A percentile compares a stretch with the other conserved stretches of the same genome.
Evolutionary conservation across 495 filamentous ascomycete species (phyloP).

Genomic region (Cercophora sp.): DNA sequence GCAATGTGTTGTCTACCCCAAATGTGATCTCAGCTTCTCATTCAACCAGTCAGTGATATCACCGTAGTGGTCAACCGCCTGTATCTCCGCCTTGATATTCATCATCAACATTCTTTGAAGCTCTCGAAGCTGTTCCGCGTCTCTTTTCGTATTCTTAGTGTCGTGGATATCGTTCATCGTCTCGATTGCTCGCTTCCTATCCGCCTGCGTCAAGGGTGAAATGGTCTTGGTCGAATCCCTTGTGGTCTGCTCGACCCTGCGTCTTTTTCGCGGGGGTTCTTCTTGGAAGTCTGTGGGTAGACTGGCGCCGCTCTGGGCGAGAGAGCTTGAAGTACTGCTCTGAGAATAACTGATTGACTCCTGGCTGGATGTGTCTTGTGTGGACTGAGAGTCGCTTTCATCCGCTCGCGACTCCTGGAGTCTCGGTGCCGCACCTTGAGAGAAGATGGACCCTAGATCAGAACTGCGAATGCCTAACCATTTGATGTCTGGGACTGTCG

Average conservation of each 20-base stretch:
- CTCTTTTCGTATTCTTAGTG: slow-evolving; percentile 5
- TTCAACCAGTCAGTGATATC: slow-evolving; percentile 66
- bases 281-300: slow-evolving; percentile 4
- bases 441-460: slow-evolving; percentile 37
- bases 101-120: slow-evolving; percentile 85
- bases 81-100: slow-evolving; percentile 85
- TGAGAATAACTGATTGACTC: slow-evolving; percentile 8
- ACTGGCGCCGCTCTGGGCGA: not conserved
- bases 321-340: too few relatives aligned
- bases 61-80: slow-evolving; percentile 64
- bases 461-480: slow-evolving; percentile 72
- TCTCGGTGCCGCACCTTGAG: too few relatives aligned
- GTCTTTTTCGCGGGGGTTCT: slow-evolving; percentile 5
- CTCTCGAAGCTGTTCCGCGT: slow-evolving; percentile 54
- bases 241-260: not conserved
- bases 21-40: slow-evolving; percentile 32
- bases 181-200: slow-evolving; percentile 40
- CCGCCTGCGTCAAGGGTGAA: slow-evolving; percentile 5
- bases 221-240: slow-evolving; percentile 6
- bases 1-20: too few relatives aligned
- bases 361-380: slow-evolving; percentile 22
- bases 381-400: too few relatives aligned
- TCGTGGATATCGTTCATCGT: slow-evolving; percentile 54
- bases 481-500: slow-evolving; percentile 54
- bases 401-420: too few relatives aligned